Percentiles rank a stretch among this genome's conserved stretches.
Evolutionary conservation across 192 early-diverging fungal species (phyloP).

Genomic region (Podila minutissima): DNA sequence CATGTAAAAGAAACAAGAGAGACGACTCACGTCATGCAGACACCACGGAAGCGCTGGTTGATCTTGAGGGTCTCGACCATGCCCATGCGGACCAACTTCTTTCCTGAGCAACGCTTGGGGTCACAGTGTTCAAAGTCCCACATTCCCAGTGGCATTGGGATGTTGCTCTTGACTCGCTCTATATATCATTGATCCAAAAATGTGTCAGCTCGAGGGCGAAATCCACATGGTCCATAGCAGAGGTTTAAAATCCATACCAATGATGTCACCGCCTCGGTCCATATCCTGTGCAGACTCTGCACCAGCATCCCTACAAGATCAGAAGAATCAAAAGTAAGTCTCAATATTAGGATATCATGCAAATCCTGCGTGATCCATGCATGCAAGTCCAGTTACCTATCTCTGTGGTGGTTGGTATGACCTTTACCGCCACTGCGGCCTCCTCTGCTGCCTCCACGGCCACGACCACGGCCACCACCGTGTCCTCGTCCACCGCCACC

Average conservation of each 20-base stretch:
- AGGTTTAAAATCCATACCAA: constrained; percentile 9
- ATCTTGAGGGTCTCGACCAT: constrained; percentile 85
- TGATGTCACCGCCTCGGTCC: constrained; percentile 11
- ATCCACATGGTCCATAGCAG: not conserved
- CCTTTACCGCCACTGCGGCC: constrained; percentile 29
- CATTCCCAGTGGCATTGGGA: constrained; percentile 81
- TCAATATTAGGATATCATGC: not conserved
- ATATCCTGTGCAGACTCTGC: constrained; percentile 44
- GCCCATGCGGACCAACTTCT: constrained; percentile 84
- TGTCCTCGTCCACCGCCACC: constrained; percentile 22
- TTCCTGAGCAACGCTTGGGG: constrained; percentile 96
- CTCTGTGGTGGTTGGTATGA: constrained; percentile 35
- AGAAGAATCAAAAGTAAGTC: not conserved
- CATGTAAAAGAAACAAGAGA: not conserved
- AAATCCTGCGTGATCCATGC: not conserved
- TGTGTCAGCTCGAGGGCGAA: not conserved
- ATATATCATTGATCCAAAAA: not conserved
- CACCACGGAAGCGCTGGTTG: constrained; percentile 87
- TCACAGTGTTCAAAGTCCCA: constrained; percentile 99
- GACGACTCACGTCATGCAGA: constrained; percentile 76
- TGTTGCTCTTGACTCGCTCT: constrained; percentile 45
- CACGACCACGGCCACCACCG: constrained; percentile 40
- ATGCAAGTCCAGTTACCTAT: constrained; percentile 19
- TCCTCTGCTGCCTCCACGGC: constrained; percentile 46
- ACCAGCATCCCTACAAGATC: constrained; percentile 26